Percentiles rank a stretch among this genome's conserved stretches.
phyloP scores from a whole-genome alignment of 1,284 basidiomycete species.

The Heimioporus punctisporus region DNA sequence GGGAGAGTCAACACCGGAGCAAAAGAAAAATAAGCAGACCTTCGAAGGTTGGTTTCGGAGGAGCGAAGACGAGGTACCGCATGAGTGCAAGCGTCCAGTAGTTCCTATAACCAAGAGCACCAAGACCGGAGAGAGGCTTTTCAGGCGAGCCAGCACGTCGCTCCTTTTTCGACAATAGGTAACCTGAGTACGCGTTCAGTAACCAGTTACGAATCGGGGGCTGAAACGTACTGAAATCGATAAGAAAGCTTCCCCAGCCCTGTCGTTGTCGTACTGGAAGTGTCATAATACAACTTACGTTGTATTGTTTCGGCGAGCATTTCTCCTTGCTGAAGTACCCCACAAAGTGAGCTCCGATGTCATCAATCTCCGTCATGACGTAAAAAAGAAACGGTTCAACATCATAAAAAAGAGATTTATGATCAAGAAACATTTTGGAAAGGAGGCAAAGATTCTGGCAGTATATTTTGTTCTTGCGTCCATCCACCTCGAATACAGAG shows the following conservation, averaged over 20 bases:
- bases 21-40: slow-evolving; percentile 49
- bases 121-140: slow-evolving; percentile 90
- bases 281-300: slow-evolving; percentile 99
- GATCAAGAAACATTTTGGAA: slow-evolving; percentile 99
- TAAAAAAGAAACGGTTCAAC: slow-evolving; percentile 99
- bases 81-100: slow-evolving; percentile 97
- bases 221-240: slow-evolving; percentile 89
- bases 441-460: slow-evolving; percentile 99
- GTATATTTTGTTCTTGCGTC: slow-evolving; percentile 99
- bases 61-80: slow-evolving; percentile 71
- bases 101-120: slow-evolving; percentile 90
- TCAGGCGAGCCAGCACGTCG: slow-evolving; percentile 88
- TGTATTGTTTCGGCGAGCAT: slow-evolving; percentile 93
- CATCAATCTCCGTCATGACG: slow-evolving; percentile 94
- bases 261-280: slow-evolving; percentile 93
- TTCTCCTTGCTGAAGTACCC: slow-evolving; percentile 99
- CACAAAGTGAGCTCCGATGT: slow-evolving; percentile 91
- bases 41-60: slow-evolving; percentile 70
- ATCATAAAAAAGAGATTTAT: slow-evolving; percentile 99
- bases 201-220: slow-evolving; percentile 17
- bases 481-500: slow-evolving; percentile 98
- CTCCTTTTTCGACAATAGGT: slow-evolving; percentile 96
- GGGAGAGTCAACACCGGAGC: slow-evolving; percentile 12
- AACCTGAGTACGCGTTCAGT: slow-evolving; percentile 70
- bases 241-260: slow-evolving; percentile 94